phyloP scores from a whole-genome alignment of 73 alveolate genomes.

The Tetrahymena malaccensis region DNA sequence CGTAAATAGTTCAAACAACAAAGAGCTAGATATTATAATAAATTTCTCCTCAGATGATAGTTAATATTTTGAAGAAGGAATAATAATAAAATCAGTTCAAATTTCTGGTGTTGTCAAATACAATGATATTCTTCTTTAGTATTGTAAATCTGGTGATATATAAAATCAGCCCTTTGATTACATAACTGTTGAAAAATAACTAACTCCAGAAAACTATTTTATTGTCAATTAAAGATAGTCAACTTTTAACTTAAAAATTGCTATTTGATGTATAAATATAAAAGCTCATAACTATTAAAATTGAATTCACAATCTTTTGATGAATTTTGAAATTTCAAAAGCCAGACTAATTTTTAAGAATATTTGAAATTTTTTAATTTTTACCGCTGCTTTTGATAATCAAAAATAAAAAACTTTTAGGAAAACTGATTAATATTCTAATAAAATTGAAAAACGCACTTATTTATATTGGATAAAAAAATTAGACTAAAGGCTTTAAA shows the following conservation, averaged over 20 bases:
- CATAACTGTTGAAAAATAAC: background rate
- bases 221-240: background rate
- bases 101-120: background rate
- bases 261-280: background rate
- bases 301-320: no score
- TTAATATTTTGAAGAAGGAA: background rate
- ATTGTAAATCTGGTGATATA: background rate
- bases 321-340: background rate
- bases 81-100: background rate
- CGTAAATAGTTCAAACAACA: background rate
- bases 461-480: no score
- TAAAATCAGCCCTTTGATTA: background rate
- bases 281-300: no score
- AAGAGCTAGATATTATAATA: background rate
- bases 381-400: background rate
- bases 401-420: no score
- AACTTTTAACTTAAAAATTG: background rate
- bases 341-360: background rate
- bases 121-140: background rate
- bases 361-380: no score
- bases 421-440: background rate
- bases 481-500: no score
- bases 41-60: background rate
- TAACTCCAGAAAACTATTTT: background rate
- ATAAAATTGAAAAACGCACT: no score